These are phyloP conservation scores for Penicillium palitans DNA, from an alignment of 2,329 filamentous ascomycete genomes.

Conservation along the genomic window DNA sequence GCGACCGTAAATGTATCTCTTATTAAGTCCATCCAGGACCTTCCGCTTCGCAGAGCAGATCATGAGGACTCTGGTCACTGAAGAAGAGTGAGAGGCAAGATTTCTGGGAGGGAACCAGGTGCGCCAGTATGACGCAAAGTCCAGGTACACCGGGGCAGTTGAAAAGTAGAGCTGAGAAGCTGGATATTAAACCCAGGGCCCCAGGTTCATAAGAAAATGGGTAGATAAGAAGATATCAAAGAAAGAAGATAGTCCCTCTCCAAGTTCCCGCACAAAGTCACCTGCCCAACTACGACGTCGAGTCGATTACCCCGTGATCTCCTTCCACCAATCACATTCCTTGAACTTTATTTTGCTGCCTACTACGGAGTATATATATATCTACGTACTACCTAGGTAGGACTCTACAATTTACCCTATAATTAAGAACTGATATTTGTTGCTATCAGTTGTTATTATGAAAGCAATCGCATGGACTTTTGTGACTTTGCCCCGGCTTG, in stretches of 20 bases:
- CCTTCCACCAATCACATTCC: constrained; percentile 6
- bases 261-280: constrained; percentile 12
- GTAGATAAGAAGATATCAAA: not conserved
- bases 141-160: constrained; percentile 5
- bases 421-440: no score
- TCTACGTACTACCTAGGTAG: no score
- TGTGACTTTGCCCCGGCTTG: no score
- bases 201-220: not conserved
- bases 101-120: constrained; percentile 25
- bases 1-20: constrained; percentile 50
- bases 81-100: constrained; percentile 28
- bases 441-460: no score
- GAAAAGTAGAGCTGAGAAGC: not conserved
- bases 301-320: constrained; percentile 11
- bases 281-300: constrained; percentile 2
- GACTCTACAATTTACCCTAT: no score
- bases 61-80: constrained; percentile 34
- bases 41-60: constrained; percentile 43
- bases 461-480: no score
- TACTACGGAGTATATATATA: no score
- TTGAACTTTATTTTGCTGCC: not conserved
- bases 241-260: not conserved
- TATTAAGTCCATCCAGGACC: constrained; percentile 48
- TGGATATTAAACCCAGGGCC: not conserved
- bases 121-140: constrained; percentile 45